Conservation (phyloP, 768 basidiomycete species). For the Panaeolus cyanescens region DNA sequence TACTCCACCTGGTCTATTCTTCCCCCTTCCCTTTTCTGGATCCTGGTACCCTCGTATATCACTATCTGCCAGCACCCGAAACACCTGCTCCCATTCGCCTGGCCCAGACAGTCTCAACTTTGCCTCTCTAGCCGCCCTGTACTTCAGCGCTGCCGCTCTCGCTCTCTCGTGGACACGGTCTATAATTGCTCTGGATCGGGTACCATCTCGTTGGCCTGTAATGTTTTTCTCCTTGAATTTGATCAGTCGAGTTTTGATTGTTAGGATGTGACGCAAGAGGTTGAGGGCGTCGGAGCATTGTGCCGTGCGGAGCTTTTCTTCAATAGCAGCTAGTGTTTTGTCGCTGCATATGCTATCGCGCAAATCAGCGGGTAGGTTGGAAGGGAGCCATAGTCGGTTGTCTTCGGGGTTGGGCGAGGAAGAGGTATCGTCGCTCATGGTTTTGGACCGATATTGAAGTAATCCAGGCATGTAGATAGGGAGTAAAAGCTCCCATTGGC, state of each 20-base stretch:
- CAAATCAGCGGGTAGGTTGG: not conserved
- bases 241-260: not conserved
- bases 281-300: constrained; percentile 4
- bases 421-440: not conserved
- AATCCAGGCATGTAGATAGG: constrained; percentile 12
- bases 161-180: constrained; percentile 15
- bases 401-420: not conserved
- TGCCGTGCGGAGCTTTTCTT: constrained; percentile 4
- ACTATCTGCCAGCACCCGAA: constrained; percentile 10
- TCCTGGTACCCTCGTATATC: constrained; percentile 17
- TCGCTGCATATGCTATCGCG: not conserved
- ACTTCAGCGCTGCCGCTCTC: constrained; percentile 10
- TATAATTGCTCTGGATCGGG: constrained; percentile 21
- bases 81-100: constrained; percentile 15
- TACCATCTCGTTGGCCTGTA: constrained; percentile 20
- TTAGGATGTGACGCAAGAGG: not conserved
- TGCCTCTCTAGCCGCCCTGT: constrained; percentile 14
- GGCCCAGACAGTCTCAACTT: not conserved
- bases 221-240: constrained; percentile 16
- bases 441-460: constrained; percentile 6
- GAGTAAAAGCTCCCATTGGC: constrained; percentile 8
- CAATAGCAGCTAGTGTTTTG: not conserved
- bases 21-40: not conserved
- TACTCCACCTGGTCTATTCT: too few species aligned
- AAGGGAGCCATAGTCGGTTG: not conserved